These are phyloP conservation scores for Stenocarpella maydis DNA, from an alignment of 2,329 filamentous ascomycete genomes.

Conservation along the genomic window DNA sequence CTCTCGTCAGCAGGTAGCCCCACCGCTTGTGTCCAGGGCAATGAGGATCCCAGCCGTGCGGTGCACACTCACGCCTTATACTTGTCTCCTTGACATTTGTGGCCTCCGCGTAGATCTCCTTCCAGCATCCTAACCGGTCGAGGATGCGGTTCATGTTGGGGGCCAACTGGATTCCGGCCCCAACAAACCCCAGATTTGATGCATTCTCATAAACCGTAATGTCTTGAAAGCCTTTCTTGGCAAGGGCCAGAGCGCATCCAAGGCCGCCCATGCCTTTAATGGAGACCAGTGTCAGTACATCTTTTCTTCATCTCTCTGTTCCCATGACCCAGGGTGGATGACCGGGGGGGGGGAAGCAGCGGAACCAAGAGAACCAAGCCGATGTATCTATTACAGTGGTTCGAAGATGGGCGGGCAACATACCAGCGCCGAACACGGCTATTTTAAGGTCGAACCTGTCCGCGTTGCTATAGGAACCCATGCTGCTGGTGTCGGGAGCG, in stretches of 20 bases:
- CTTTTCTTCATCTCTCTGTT: no score
- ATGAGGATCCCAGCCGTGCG: background rate
- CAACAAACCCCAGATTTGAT: slow-evolving; percentile 79
- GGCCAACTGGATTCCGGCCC: slow-evolving; percentile 84
- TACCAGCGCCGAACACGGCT: slow-evolving; percentile 46
- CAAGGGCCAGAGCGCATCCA: slow-evolving; percentile 74
- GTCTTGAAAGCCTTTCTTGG: slow-evolving; percentile 77
- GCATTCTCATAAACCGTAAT: slow-evolving; percentile 80
- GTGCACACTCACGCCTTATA: slow-evolving; percentile 65
- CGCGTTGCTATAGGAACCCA: slow-evolving; percentile 23
- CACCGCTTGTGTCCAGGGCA: background rate
- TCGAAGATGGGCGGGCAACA: background rate
- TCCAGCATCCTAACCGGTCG: slow-evolving; percentile 76
- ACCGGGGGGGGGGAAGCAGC: no score
- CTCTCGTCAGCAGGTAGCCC: background rate
- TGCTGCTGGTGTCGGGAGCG: slow-evolving; percentile 3
- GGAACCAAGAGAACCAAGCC: background rate
- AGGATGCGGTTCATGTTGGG: slow-evolving; percentile 84
- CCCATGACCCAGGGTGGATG: background rate
- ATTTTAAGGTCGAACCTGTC: slow-evolving; percentile 42
- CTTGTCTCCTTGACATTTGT: slow-evolving; percentile 76
- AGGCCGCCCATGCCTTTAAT: slow-evolving; percentile 79
- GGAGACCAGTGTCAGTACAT: background rate
- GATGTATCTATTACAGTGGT: background rate
- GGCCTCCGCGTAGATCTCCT: slow-evolving; percentile 73